Percentiles rank a stretch among this genome's conserved stretches.
phyloP scores from a whole-genome alignment of 805 yeast genomes.

The Millerozyma acaciae region DNA sequence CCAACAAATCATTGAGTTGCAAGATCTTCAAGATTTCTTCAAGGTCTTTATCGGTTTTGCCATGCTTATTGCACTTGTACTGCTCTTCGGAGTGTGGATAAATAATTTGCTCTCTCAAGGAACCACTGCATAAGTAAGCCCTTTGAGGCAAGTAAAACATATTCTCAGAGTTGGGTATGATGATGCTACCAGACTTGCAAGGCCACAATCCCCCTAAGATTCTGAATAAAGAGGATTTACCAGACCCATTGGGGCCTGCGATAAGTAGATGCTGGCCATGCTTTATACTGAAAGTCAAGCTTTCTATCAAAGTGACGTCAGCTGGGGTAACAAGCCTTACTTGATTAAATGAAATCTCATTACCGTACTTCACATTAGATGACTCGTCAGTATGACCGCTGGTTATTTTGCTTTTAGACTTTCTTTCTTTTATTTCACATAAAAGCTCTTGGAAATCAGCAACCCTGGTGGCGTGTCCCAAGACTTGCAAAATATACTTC shows the following conservation, averaged over 20 bases:
- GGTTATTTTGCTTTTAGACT: conserved; percentile 3
- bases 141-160: conserved; percentile 90
- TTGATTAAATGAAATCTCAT: conserved; percentile 64
- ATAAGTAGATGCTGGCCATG: conserved; percentile 83
- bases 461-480: conserved; percentile 78
- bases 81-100: conserved; percentile 75
- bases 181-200: conserved; percentile 53
- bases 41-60: conserved; percentile 47
- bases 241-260: conserved; percentile 96
- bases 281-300: conserved; percentile 65
- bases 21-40: conserved; percentile 52
- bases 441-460: conserved; percentile 65
- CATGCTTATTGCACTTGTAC: conserved; percentile 32
- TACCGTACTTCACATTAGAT: conserved; percentile 30
- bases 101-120: conserved; percentile 82
- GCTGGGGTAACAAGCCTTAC: conserved; percentile 87
- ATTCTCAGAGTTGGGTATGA: conserved; percentile 60
- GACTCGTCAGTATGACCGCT: neutral
- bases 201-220: conserved; percentile 95
- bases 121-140: conserved; percentile 78
- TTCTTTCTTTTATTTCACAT: conserved; percentile 38
- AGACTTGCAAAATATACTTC: conserved; percentile 75
- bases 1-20: conserved; percentile 54
- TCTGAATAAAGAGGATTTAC: conserved; percentile 88
- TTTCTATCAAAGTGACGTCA: conserved; percentile 64